These are phyloP conservation scores for Malus domestica DNA, from an alignment of 306 rosid genomes.

Conservation along the genomic window ASM211411v1 NC_041805.1:23095501-23096000, in stretches of 20 bases:
- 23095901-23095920: not conserved
- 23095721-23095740: constrained; percentile 53
- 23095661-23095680: constrained; percentile 75
- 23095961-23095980: too few species aligned
- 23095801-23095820: constrained; percentile 30
- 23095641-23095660: constrained; percentile 65
- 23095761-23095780: constrained; percentile 48
- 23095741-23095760: constrained; percentile 71
- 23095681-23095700: constrained; percentile 87
- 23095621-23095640: constrained; percentile 76
- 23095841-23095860: not conserved
- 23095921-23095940: not conserved
- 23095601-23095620: constrained; percentile 59
- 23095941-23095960: too few species aligned
- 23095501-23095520: constrained; percentile 59
- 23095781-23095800: constrained; percentile 68
- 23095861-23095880: not conserved
- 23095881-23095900: not conserved
- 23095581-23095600: constrained; percentile 17
- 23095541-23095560: not conserved
- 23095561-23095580: not conserved
- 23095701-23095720: constrained; percentile 74
- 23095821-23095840: not conserved
- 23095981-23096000: too few species aligned
- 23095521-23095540: not conserved